phyloP scores from a whole-genome alignment of 352 stramenopile species.

The Phytophthora citricola region DNA sequence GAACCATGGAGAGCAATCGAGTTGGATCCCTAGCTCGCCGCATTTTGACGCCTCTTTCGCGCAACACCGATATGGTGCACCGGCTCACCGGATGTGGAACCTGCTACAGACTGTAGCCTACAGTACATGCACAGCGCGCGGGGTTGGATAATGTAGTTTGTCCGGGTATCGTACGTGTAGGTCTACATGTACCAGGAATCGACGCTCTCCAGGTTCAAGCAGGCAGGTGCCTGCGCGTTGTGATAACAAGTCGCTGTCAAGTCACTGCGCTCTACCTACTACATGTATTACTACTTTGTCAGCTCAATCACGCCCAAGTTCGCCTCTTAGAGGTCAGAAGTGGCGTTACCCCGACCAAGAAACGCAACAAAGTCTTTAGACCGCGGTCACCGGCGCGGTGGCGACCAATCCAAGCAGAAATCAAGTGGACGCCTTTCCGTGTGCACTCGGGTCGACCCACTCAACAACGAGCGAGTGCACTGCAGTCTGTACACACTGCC shows the following conservation, averaged over 20 bases:
- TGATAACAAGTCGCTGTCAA: too few relatives aligned
- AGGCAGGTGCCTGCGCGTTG: too few relatives aligned
- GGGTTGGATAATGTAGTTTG: neutral
- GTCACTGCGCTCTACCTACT: too few relatives aligned
- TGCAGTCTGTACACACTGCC: neutral
- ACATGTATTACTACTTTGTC: conserved; percentile 1
- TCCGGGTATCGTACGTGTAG: too few relatives aligned
- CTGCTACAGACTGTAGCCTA: neutral
- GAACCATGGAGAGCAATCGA: too few relatives aligned
- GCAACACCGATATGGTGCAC: neutral
- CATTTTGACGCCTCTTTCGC: too few relatives aligned
- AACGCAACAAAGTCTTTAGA: neutral
- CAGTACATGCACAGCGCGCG: too few relatives aligned
- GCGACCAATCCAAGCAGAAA: conserved; percentile 18
- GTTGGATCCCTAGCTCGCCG: too few relatives aligned
- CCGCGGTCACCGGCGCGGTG: neutral
- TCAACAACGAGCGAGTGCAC: neutral
- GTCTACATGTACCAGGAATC: too few relatives aligned
- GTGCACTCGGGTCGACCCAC: neutral
- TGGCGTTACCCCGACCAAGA: conserved; percentile 4
- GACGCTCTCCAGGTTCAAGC: too few relatives aligned
- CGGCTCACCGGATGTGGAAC: neutral
- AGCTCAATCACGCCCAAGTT: conserved; percentile 3
- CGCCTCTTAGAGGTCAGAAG: neutral
- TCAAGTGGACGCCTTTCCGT: conserved; percentile 24